Evolutionary conservation across 1,139 yeast species (phyloP).

Genomic region (Pichia terricola): DNA sequence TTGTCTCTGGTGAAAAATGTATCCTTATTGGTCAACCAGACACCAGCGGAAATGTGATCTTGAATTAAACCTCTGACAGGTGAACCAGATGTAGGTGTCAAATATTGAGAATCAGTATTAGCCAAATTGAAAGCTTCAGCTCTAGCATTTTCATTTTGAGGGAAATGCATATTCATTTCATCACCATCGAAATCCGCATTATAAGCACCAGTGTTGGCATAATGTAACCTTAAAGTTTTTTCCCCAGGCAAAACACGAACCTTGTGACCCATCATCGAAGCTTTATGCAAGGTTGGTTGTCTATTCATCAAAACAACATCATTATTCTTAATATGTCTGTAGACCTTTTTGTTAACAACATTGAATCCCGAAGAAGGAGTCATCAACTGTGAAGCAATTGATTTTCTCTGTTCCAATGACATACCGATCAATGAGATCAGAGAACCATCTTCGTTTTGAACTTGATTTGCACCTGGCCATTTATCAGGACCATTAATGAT

Average conservation of each 20-base stretch:
- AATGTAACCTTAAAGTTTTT: constrained; percentile 91
- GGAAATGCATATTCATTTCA: constrained; percentile 99
- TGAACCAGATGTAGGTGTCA: constrained; percentile 96
- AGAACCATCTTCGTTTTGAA: constrained; percentile 95
- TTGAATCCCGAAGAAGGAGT: constrained; percentile 51
- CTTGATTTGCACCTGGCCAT: constrained; percentile 98
- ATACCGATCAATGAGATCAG: constrained; percentile 75
- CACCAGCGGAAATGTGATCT: constrained; percentile 98
- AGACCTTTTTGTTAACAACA: constrained; percentile 82
- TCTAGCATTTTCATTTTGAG: constrained; percentile 95
- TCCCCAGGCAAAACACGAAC: constrained; percentile 96
- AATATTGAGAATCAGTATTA: constrained; percentile 91
- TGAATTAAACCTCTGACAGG: constrained; percentile 98
- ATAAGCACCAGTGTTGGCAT: constrained; percentile 93
- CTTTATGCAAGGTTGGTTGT: constrained; percentile 98
- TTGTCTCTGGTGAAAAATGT: constrained; percentile 82
- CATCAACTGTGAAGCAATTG: constrained; percentile 88
- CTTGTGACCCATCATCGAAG: constrained; percentile 99
- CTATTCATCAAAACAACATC: constrained; percentile 98
- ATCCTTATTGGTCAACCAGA: constrained; percentile 92
- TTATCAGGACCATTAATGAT: constrained; percentile 94
- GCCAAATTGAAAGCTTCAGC: constrained; percentile 95
- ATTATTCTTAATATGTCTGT: constrained; percentile 85
- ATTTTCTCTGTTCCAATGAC: constrained; percentile 89
- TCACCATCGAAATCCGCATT: constrained; percentile 99